Base-by-base conservation (phyloP, 2,329 filamentous ascomycete species). In the Cordyceps pruinosa region DNA sequence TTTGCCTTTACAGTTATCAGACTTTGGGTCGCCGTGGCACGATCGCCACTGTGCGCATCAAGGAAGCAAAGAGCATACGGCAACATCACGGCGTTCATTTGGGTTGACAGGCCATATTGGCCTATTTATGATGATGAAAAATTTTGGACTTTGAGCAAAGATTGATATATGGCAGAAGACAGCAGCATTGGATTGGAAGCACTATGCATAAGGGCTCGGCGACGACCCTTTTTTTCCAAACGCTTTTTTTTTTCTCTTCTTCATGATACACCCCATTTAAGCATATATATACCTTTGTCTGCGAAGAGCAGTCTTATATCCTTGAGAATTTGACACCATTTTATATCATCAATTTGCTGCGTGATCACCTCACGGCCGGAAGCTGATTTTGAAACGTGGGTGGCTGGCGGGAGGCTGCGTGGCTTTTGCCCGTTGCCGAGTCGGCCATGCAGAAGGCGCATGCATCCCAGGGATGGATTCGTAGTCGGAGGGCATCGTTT, bases 91-190 rank as follows among this genome's bases (percentile, higher is more conserved):
- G 52, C 52, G 52, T 55, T 55, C 2, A 23, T 39, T 37, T 32
- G 30, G 52, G 32, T 28, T 45, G 17, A 28, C 4, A 35, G 46
- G 26, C 26, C 5, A 32, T 17, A 53, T 15, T 19, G 26, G 26
- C 39, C 17, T 44, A 55, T 39, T 54, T 25, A 54, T 54, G 30
- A 55, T 47, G 41, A 55, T 30, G 42, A 55, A 23, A 55, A 17
- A 12, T 39, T 47, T 35, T 23, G 12, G 23, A 39, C 47, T 55
- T 39, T 7, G 9, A 47, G 23, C 28, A 26, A 17, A 55, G 52
- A 55, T 47, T 55, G 52, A 47, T 39, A 46, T 12, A 44, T 45
- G 37, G 41, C 39, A 25, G 34, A 37, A 53, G 41, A 47, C 41
- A 23, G 32, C 35, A 13, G 37, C 52, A 47, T 47, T 32, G 25